Evolutionary conservation across 805 yeast species (phyloP).

Genomic region (Teunomyces tritomae): DNA sequence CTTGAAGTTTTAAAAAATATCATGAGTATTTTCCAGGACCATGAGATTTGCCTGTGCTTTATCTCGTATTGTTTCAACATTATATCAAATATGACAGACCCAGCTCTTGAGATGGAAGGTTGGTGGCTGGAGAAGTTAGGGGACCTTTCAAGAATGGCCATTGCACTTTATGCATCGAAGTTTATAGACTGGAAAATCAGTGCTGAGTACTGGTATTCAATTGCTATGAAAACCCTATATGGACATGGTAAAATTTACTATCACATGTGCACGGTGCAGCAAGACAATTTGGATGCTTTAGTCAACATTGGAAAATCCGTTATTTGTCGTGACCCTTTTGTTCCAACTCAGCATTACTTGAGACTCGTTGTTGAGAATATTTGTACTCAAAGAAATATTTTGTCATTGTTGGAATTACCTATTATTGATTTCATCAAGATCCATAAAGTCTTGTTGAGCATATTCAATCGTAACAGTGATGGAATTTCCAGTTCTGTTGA

Average conservation of each 20-base stretch:
- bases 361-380: slow-evolving; percentile 77
- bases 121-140: slow-evolving; percentile 88
- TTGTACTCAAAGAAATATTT: slow-evolving; percentile 58
- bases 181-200: slow-evolving; percentile 83
- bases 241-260: slow-evolving; percentile 86
- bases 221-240: slow-evolving; percentile 68
- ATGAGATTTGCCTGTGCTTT: slow-evolving; percentile 74
- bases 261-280: slow-evolving; percentile 85
- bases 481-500: slow-evolving; percentile 17
- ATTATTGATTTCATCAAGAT: slow-evolving; percentile 62
- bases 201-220: slow-evolving; percentile 79
- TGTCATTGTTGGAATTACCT: slow-evolving; percentile 59
- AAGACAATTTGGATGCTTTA: slow-evolving; percentile 70
- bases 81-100: slow-evolving; percentile 52
- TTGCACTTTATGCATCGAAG: slow-evolving; percentile 75
- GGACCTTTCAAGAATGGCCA: slow-evolving; percentile 83
- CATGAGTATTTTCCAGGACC: slow-evolving; percentile 69
- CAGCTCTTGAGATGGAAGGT: slow-evolving; percentile 56
- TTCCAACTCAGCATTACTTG: slow-evolving; percentile 77
- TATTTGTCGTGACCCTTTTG: slow-evolving; percentile 77
- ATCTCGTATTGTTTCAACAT: slow-evolving; percentile 69
- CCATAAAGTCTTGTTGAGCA: slow-evolving; percentile 63
- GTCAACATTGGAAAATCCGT: slow-evolving; percentile 79
- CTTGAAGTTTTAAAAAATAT: slow-evolving; percentile 74
- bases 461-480: slow-evolving; percentile 19